phyloP scores from a whole-genome alignment of 352 stramenopile species.

The Pythium chondricola region DNA sequence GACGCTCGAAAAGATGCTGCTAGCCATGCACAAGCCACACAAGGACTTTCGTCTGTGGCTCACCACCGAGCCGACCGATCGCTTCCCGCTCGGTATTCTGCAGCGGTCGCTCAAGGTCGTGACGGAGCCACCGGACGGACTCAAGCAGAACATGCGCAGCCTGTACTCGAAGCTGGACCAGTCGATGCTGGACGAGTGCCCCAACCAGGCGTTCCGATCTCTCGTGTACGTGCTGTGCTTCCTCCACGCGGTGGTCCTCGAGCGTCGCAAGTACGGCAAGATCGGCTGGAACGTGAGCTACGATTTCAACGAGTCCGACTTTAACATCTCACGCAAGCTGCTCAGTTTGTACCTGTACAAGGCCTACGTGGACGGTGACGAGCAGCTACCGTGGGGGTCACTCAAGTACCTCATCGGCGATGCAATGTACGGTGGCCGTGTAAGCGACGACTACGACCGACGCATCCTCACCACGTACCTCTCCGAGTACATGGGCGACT shows the following conservation, averaged over 20 bases:
- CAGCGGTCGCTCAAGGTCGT: slow-evolving; percentile 95
- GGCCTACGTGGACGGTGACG: slow-evolving; percentile 88
- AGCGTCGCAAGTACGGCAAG: slow-evolving; percentile 95
- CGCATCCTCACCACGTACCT: slow-evolving; percentile 92
- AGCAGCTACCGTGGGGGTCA: slow-evolving; percentile 92
- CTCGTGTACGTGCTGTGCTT: slow-evolving; percentile 95
- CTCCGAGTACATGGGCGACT: slow-evolving; percentile 96
- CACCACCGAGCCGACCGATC: slow-evolving; percentile 93
- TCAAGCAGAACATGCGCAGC: slow-evolving; percentile 96
- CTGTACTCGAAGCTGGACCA: slow-evolving; percentile 91
- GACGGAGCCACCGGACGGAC: slow-evolving; percentile 92
- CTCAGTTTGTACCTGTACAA: slow-evolving; percentile 93
- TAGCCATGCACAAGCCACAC: slow-evolving; percentile 89
- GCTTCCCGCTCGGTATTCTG: slow-evolving; percentile 93
- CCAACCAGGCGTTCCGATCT: slow-evolving; percentile 88
- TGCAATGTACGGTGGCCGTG: slow-evolving; percentile 95
- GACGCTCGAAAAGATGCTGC: slow-evolving; percentile 90
- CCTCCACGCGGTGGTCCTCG: slow-evolving; percentile 92
- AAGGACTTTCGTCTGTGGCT: slow-evolving; percentile 95
- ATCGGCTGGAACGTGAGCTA: slow-evolving; percentile 97
- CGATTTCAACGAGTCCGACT: slow-evolving; percentile 97
- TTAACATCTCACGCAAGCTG: slow-evolving; percentile 90
- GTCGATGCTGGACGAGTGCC: slow-evolving; percentile 89
- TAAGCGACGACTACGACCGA: slow-evolving; percentile 95
- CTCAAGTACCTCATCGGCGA: slow-evolving; percentile 95